phyloP scores from a whole-genome alignment of 257 asterid genomes.

The Solanum chiquidenum region DNA sequence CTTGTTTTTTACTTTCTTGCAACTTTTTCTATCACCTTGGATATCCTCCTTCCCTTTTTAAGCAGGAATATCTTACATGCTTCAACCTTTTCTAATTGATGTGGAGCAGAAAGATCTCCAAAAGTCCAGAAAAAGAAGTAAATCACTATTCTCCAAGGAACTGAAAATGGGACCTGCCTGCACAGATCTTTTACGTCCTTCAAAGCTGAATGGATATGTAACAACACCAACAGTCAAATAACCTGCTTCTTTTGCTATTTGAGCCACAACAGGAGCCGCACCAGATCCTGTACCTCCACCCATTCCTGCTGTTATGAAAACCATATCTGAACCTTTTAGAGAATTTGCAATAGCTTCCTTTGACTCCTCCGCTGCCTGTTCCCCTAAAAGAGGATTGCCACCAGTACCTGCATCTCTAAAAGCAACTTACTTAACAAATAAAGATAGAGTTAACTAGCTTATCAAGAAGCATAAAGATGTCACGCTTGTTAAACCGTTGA shows the following conservation, averaged over 20 bases:
- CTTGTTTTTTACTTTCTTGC: neutral
- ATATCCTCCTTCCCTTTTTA: neutral
- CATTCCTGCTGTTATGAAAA: slow-evolving; percentile 98
- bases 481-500: neutral
- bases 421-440: neutral
- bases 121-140: neutral
- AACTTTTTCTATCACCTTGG: neutral
- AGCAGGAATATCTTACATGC: neutral
- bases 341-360: slow-evolving; percentile 81
- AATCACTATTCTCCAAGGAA: neutral
- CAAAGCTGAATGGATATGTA: slow-evolving; percentile 94
- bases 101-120: neutral
- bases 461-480: neutral
- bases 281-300: slow-evolving; percentile 99
- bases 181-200: slow-evolving; percentile 85
- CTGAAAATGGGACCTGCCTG: slow-evolving; percentile 50
- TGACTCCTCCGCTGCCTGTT: slow-evolving; percentile 98
- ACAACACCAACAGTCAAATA: slow-evolving; percentile 97
- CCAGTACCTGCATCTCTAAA: slow-evolving; percentile 69
- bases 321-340: slow-evolving; percentile 97
- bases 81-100: neutral
- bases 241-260: slow-evolving; percentile 88
- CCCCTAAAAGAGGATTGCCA: slow-evolving; percentile 91
- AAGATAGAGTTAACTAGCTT: neutral
- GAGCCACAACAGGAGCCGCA: slow-evolving; percentile 97